Percentiles rank a stretch among this genome's conserved stretches.
Evolutionary conservation across 345 rosid species (phyloP).

Genomic region (Syzygium aqueum): DNA sequence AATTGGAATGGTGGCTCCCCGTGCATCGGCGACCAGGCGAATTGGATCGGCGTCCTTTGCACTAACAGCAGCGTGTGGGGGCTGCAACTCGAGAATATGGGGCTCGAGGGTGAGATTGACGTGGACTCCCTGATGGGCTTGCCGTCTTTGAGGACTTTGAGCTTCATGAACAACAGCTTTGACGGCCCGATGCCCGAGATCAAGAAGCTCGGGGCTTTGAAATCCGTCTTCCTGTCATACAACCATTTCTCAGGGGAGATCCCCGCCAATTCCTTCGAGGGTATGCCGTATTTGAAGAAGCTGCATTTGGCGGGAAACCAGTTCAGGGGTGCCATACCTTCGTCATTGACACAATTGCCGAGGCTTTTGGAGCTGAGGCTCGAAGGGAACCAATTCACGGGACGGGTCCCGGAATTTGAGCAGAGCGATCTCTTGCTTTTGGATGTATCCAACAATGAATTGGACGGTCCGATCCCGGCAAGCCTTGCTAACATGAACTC

Average conservation of each 20-base stretch:
- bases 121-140: slow-evolving; percentile 24
- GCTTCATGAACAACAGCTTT: slow-evolving; percentile 53
- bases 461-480: slow-evolving; percentile 55
- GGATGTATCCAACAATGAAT: slow-evolving; percentile 46
- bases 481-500: slow-evolving; percentile 21
- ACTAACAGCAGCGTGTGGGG: slow-evolving; percentile 37
- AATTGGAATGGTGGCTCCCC: slow-evolving; percentile 35
- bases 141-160: slow-evolving; percentile 38
- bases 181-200: slow-evolving; percentile 52
- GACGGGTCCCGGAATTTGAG: slow-evolving; percentile 45
- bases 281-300: slow-evolving; percentile 56
- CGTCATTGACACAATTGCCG: slow-evolving; percentile 32
- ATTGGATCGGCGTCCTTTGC: slow-evolving; percentile 69
- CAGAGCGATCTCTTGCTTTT: slow-evolving; percentile 12
- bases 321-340: slow-evolving; percentile 59
- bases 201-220: slow-evolving; percentile 35
- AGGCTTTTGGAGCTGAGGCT: slow-evolving; percentile 52
- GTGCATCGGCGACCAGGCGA: slow-evolving; percentile 20
- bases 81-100: slow-evolving; percentile 51
- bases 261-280: slow-evolving; percentile 42
- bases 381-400: slow-evolving; percentile 53
- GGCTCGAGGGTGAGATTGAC: slow-evolving; percentile 42
- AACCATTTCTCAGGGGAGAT: slow-evolving; percentile 54
- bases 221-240: slow-evolving; percentile 48
- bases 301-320: slow-evolving; percentile 39